Evolutionary conservation across 2,329 filamentous ascomycete species (phyloP).

Genomic region (Balansia obtecta): DNA sequence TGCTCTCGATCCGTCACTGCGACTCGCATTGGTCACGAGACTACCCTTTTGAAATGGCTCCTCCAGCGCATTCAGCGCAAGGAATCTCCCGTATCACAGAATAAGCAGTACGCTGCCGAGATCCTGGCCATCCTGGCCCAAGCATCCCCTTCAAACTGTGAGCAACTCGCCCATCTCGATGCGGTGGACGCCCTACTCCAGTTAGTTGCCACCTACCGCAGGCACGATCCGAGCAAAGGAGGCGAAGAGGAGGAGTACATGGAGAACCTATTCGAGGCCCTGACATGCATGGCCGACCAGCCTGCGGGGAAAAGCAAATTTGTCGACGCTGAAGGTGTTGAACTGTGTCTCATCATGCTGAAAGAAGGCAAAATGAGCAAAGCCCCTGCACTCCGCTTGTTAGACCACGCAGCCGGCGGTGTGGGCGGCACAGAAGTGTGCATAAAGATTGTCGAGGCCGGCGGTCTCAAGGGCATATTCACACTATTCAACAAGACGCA

Average conservation of each 20-base stretch:
- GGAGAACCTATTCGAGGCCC: conserved; percentile 80
- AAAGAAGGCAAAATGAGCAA: conserved; percentile 79
- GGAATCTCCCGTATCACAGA: conserved; percentile 64
- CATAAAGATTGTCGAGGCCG: conserved; percentile 65
- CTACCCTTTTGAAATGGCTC: conserved; percentile 63
- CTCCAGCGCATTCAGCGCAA: conserved; percentile 57
- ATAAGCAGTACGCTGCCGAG: conserved; percentile 91
- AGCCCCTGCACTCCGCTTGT: conserved; percentile 60
- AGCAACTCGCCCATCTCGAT: conserved; percentile 50
- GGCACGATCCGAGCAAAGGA: conserved; percentile 72
- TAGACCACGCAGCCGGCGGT: conserved; percentile 64
- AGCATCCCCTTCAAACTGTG: conserved; percentile 53
- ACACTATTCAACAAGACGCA: conserved; percentile 76
- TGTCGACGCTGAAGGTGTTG: conserved; percentile 79
- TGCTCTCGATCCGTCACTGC: conserved; percentile 58
- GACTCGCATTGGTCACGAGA: conserved; percentile 59
- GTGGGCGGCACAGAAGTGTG: conserved; percentile 49
- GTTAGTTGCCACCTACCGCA: conserved; percentile 72
- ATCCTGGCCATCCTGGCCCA: conserved; percentile 82
- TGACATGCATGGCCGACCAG: conserved; percentile 72
- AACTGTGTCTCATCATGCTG: conserved; percentile 84
- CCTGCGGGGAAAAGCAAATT: conserved; percentile 66
- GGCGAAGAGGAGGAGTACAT: conserved; percentile 89
- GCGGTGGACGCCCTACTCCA: conserved; percentile 72
- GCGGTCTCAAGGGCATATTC: conserved; percentile 75